These are phyloP conservation scores for Fusarium sp. DNA, from an alignment of 2,329 filamentous ascomycete genomes.

Conservation along the genomic window DNA sequence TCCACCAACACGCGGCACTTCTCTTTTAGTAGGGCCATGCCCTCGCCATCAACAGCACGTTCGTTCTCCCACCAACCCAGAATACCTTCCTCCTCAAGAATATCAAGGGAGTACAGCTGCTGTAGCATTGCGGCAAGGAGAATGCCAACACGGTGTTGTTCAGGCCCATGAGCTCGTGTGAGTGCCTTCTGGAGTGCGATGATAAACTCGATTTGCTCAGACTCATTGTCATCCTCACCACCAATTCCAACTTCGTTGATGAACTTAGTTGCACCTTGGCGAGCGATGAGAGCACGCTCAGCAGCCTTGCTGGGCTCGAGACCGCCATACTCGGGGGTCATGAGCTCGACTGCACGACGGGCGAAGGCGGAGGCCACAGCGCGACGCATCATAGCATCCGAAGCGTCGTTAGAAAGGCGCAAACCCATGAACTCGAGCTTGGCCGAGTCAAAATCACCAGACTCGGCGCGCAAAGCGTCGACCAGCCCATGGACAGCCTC, in stretches of 20 bases:
- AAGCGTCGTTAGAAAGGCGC: conserved; percentile 91
- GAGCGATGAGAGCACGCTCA: conserved; percentile 68
- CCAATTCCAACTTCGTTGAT: conserved; percentile 71
- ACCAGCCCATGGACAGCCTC: conserved; percentile 90
- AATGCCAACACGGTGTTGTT: conserved; percentile 63
- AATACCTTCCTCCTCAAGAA: conserved; percentile 90
- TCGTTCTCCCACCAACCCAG: conserved; percentile 88
- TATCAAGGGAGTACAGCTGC: conserved; percentile 85
- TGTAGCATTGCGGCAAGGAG: conserved; percentile 85
- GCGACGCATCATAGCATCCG: conserved; percentile 87
- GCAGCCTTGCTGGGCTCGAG: conserved; percentile 75
- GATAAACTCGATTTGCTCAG: conserved; percentile 89
- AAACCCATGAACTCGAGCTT: conserved; percentile 94
- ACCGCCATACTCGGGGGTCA: conserved; percentile 62
- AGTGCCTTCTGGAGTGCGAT: conserved; percentile 86
- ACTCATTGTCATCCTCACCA: conserved; percentile 64
- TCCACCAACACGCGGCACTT: conserved; percentile 85
- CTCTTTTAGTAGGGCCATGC: conserved; percentile 77
- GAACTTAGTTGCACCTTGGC: conserved; percentile 67
- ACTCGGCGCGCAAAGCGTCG: conserved; percentile 82
- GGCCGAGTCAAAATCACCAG: conserved; percentile 81
- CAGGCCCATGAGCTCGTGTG: conserved; percentile 71
- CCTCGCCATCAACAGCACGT: conserved; percentile 73
- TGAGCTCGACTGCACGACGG: conserved; percentile 80
- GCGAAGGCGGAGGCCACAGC: conserved; percentile 89